A percentile compares a stretch with the other conserved stretches of the same genome.
Conservation (phyloP, 2,329 filamentous ascomycete genomes). For the Beauveria scarabaeidicola region DNA sequence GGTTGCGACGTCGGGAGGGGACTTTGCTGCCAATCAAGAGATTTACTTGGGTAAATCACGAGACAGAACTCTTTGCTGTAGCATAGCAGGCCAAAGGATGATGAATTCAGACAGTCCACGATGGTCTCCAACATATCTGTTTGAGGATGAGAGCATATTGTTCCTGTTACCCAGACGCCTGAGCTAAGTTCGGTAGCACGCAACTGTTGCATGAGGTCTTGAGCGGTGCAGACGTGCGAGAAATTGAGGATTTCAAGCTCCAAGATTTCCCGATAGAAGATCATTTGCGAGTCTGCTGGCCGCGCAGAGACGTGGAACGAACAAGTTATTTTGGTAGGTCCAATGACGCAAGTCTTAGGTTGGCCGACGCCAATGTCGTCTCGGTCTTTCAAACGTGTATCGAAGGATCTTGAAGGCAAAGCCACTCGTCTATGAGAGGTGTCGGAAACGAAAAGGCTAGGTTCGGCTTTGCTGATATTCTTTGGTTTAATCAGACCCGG, state of each 20-base stretch:
- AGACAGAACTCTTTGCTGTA: slow-evolving; percentile 25
- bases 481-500: neutral
- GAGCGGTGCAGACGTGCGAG: slow-evolving; percentile 25
- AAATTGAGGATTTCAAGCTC: slow-evolving; percentile 22
- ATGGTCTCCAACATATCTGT: slow-evolving; percentile 20
- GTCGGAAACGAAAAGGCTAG: neutral
- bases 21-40: slow-evolving; percentile 24
- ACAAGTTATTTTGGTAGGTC: neutral
- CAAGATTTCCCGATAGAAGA: slow-evolving; percentile 16
- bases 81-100: slow-evolving; percentile 28
- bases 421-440: neutral
- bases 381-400: neutral
- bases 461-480: neutral
- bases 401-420: neutral
- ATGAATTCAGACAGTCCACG: slow-evolving; percentile 26
- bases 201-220: slow-evolving; percentile 21
- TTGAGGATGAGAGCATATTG: slow-evolving; percentile 11
- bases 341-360: neutral
- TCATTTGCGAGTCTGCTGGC: neutral
- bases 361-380: neutral
- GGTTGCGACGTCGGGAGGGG: neutral
- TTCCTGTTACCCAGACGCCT: slow-evolving; percentile 13
- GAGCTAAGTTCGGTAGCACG: slow-evolving; percentile 14
- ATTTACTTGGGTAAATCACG: slow-evolving; percentile 30
- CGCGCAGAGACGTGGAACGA: neutral